Percentiles rank a stretch among this genome's conserved stretches.
phyloP scores from a whole-genome alignment of 2,329 filamentous ascomycete species.

The Cordyceps farinosa region DNA sequence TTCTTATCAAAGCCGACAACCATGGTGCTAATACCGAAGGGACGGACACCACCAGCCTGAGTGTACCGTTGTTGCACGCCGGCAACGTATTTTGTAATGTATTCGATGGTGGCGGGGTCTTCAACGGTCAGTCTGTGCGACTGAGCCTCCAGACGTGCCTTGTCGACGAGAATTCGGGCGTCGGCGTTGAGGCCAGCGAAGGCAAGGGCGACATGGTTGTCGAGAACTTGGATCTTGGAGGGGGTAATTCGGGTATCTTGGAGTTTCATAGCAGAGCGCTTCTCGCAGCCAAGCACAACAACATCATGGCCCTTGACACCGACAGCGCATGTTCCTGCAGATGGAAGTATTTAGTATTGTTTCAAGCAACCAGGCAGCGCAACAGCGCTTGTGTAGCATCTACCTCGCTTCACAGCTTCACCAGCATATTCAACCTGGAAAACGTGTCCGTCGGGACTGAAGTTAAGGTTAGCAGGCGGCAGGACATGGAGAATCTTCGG shows the following conservation, averaged over 20 bases:
- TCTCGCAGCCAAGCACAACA: conserved; percentile 96
- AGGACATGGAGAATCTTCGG: not conserved
- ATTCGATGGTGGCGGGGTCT: conserved; percentile 96
- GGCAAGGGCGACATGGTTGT: conserved; percentile 93
- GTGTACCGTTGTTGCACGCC: conserved; percentile 99
- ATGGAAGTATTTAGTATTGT: conserved; percentile 21
- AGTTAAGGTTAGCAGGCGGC: conserved; percentile 40
- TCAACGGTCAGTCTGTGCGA: conserved; percentile 96
- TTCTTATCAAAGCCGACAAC: conserved; percentile 98
- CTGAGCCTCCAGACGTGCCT: conserved; percentile 94
- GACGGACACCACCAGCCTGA: conserved; percentile 94
- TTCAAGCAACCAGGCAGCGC: conserved; percentile 2
- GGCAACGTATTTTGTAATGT: conserved; percentile 98
- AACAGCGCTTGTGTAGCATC: conserved; percentile 21
- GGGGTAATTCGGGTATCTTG: conserved; percentile 99
- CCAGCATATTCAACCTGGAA: conserved; percentile 99
- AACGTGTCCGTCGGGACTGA: conserved; percentile 95
- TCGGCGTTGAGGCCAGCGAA: conserved; percentile 98
- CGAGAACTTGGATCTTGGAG: conserved; percentile 95
- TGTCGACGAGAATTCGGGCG: conserved; percentile 96
- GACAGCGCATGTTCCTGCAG: conserved; percentile 87
- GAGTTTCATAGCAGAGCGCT: conserved; percentile 98
- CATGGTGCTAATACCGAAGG: conserved; percentile 97
- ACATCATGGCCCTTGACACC: conserved; percentile 94
- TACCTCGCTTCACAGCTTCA: conserved; percentile 97